Evolutionary conservation across 208 protist species (phyloP), one percentile per base, ranked within the genome.

Genomic region (Angomonas desouzai): DNA sequence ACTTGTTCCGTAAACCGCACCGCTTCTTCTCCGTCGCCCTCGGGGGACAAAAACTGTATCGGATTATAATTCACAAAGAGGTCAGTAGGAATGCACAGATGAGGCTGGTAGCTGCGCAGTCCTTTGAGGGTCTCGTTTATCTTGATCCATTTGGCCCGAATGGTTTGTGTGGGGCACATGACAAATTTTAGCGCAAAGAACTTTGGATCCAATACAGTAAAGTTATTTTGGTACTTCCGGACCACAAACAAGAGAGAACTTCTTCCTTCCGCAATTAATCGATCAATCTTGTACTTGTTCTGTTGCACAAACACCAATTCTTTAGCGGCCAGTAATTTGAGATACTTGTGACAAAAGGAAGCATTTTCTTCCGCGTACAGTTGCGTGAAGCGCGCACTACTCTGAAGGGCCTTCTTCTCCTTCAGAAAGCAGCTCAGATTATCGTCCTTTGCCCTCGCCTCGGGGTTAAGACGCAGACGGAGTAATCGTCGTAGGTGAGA

Each of bases 241-340:
- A 51, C 45, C 10, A 13, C 18, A 51, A 51, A 51, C 20, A 51
- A 13, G 9, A 51, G 20, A 9, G 45, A 51, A 16, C 20, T 23
- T 9, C 20, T 23, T 16, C 45, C 45, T 16, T 51, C 45, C 20
- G 9, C 45, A 27, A 51, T 23, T 6, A 51, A 9, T 9, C 20
- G 10, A 9, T 51, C 45, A 23, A 51, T 51, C 3, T 23, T 6
- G 45, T 51, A 51, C 20, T 51, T 51, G 45, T 51, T 51, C 20
- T 51, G 45, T 16, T 51, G 45, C 20, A 27, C 18, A 23, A 51
- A 51, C 45, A 51, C 45, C 45, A 51, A 51, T 23, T 51, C 18
- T 16, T 16, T 51, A 4, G 45, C 4, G 20, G 45, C 10, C 9
- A 23, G 18, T 23, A 51, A 51, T 16, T 23, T 13, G 18, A 51